Conservation (phyloP, 768 basidiomycete genomes). For the Boletus speciosus region DNA sequence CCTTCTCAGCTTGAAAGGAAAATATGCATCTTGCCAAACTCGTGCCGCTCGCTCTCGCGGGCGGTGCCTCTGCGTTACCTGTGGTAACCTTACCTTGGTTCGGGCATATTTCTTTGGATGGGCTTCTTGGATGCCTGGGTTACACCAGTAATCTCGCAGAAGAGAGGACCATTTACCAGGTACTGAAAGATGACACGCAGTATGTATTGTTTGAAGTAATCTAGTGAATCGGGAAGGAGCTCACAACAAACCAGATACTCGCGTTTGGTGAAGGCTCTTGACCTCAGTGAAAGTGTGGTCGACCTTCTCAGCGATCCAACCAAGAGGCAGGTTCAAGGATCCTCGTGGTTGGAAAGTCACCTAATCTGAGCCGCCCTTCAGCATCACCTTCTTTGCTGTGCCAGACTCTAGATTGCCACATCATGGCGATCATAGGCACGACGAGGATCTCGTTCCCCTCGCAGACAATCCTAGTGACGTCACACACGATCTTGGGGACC, state of each 20-base stretch:
- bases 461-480: not conserved
- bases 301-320: slow-evolving; percentile 10
- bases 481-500: slow-evolving; percentile 2
- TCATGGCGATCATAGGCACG: not conserved
- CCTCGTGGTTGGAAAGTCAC: not conserved
- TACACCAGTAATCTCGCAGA: not conserved
- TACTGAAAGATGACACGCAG: slow-evolving; percentile 11
- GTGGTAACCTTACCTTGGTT: slow-evolving; percentile 22
- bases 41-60: slow-evolving; percentile 9
- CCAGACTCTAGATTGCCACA: not conserved
- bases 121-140: slow-evolving; percentile 4
- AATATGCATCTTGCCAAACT: slow-evolving; percentile 16
- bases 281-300: slow-evolving; percentile 14
- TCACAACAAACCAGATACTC: slow-evolving; percentile 7
- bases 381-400: slow-evolving; percentile 15
- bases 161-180: slow-evolving; percentile 10
- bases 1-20: not conserved
- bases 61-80: slow-evolving; percentile 17
- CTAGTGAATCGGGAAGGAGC: not conserved
- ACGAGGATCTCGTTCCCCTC: not conserved
- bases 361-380: not conserved
- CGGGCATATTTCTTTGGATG: slow-evolving; percentile 17
- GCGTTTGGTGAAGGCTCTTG: slow-evolving; percentile 11
- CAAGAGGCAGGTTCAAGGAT: slow-evolving; percentile 2
- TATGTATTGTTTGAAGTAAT: not conserved